Evolutionary conservation across 2,329 filamentous ascomycete species (phyloP), one percentile per base, ranked within the genome.

Genomic region (Penicillium expansum): DNA sequence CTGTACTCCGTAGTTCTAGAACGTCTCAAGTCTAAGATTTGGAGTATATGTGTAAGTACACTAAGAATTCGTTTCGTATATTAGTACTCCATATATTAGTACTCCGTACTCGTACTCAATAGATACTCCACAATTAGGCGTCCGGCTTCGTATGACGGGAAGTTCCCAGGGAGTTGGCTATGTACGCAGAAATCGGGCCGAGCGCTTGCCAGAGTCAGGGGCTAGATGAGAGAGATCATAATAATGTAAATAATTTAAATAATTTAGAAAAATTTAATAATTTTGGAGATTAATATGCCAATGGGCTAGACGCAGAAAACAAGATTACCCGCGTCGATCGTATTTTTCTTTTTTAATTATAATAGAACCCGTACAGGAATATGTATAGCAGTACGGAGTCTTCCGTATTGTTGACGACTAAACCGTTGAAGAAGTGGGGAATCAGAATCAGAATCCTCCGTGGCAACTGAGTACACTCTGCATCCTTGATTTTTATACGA

Each of bases 391-490:
- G n/a, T n/a, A n/a, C n/a, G n/a, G n/a, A n/a, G n/a, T n/a, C n/a
- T n/a, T n/a, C n/a, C n/a, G n/a, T n/a, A n/a, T n/a, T n/a, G n/a
- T n/a, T n/a, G n/a, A n/a, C n/a, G n/a, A n/a, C n/a, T n/a, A 18
- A 24, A 48, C 30, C 45, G 30, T 48, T 24, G 32, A 29, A 39
- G 22, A 38, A 50, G 48, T 50, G 48, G 48, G 22, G 30, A 43
- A 43, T 18, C 33, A 20, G 22, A 38, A 32, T n/a, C 27, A 18
- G 4, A 27, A 22, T 49, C 24, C 37, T 49, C 24, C 37, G 57
- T 57, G 58, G 58, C 58, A 55, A 60, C 48, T 58, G 58, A 60
- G 51, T 48, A 55, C 55, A 49, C 11, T 14, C 22, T 55, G 42
- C 55, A 60, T 59, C 55, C 58, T 58, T 30, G 41, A 29, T 11